A percentile compares a stretch with the other conserved stretches of the same genome.
phyloP scores from a whole-genome alignment of 139 green algal species.

The Nannochloris sp. region DNA sequence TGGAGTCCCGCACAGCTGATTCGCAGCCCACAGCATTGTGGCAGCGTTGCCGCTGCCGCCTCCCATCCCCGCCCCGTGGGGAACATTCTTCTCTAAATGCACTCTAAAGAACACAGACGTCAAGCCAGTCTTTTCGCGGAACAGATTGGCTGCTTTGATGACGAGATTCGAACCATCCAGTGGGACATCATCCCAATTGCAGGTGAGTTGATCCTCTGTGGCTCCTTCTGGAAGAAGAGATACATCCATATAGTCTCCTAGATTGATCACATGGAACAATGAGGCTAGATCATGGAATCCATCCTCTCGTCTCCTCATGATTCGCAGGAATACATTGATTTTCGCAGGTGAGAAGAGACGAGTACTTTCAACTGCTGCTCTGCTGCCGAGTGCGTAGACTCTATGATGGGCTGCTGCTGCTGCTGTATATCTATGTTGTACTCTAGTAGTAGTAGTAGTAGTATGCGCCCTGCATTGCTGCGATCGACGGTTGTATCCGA shows the following conservation, averaged over 20 bases:
- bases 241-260: conserved; percentile 88
- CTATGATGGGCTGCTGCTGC: too few species aligned
- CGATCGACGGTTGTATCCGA: too few species aligned
- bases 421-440: too few species aligned
- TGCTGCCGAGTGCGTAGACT: too few species aligned
- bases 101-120: conserved; percentile 51
- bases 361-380: too few species aligned
- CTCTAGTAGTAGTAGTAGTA: too few species aligned
- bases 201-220: conserved; percentile 61
- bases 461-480: too few species aligned
- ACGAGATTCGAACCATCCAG: conserved; percentile 91
- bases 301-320: conserved; percentile 76
- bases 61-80: conserved; percentile 88
- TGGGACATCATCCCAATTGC: conserved; percentile 74
- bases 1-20: conserved; percentile 73
- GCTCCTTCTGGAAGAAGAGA: conserved; percentile 27
- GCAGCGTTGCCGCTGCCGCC: conserved; percentile 93
- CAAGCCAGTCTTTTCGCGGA: conserved; percentile 64
- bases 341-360: conserved; percentile 75
- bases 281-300: conserved; percentile 96
- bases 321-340: conserved; percentile 95
- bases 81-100: conserved; percentile 83
- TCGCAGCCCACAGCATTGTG: conserved; percentile 92
- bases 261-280: conserved; percentile 94
- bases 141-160: conserved; percentile 84